A percentile compares a stretch with the other conserved stretches of the same genome.
Conservation (phyloP, 352 stramenopile species). For the Phytopythium chamaehyphon region DNA sequence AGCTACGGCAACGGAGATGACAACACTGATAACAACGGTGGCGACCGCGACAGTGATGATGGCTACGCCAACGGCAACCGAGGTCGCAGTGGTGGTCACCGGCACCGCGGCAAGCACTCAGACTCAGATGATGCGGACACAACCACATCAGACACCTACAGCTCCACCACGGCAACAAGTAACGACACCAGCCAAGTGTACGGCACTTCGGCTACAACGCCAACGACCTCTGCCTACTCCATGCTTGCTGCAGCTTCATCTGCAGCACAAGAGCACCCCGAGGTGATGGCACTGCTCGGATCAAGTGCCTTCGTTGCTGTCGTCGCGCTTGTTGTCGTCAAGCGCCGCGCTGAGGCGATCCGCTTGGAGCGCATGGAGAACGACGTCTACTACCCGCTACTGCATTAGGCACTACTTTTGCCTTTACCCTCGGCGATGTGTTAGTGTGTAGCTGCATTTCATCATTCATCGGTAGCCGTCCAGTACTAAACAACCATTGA, state of each 20-base stretch:
- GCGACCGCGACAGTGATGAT: too few species aligned
- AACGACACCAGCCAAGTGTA: not conserved
- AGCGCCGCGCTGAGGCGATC: slow-evolving; percentile 13
- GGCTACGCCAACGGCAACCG: too few species aligned
- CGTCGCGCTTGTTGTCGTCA: slow-evolving; percentile 52
- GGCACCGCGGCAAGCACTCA: too few species aligned
- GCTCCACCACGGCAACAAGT: not conserved
- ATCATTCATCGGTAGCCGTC: too few species aligned
- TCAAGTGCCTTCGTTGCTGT: slow-evolving; percentile 40
- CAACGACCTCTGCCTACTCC: not conserved
- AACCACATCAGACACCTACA: too few species aligned
- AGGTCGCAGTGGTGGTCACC: too few species aligned
- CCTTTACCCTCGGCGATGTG: not conserved
- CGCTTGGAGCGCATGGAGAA: slow-evolving; percentile 18
- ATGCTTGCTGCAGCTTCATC: not conserved
- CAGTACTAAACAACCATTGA: too few species aligned
- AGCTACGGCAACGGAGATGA: too few species aligned
- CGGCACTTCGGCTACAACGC: not conserved
- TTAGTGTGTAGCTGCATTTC: not conserved
- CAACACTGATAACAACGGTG: too few species aligned
- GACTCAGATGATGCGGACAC: too few species aligned
- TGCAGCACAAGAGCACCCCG: slow-evolving; percentile 20
- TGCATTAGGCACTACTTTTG: slow-evolving; percentile 29
- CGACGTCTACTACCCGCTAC: slow-evolving; percentile 59
- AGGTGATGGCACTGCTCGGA: slow-evolving; percentile 24